phyloP scores from a whole-genome alignment of 768 basidiomycete species.

The Boletus sp. region DNA sequence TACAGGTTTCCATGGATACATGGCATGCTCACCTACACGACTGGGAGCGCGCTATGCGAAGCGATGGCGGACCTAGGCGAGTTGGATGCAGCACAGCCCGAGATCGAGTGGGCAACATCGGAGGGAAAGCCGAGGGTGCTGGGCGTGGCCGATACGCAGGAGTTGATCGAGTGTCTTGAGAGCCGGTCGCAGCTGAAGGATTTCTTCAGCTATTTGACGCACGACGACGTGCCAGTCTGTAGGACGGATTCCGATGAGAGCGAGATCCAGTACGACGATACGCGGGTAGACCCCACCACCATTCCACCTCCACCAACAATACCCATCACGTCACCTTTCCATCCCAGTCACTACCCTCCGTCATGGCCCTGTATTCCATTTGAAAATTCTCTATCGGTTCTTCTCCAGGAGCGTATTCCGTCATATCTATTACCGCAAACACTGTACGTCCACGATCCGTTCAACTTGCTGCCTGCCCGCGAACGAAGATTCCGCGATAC shows the following conservation, averaged over 20 bases:
- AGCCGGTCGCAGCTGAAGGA: not conserved
- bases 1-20: not conserved
- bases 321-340: slow-evolving; percentile 28
- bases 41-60: slow-evolving; percentile 21
- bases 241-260: not conserved
- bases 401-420: no score
- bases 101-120: slow-evolving; percentile 23
- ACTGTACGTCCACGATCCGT: slow-evolving; percentile 38
- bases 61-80: slow-evolving; percentile 16
- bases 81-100: slow-evolving; percentile 6
- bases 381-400: no score
- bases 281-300: no score
- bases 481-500: not conserved
- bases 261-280: not conserved
- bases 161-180: slow-evolving; percentile 14
- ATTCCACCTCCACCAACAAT: slow-evolving; percentile 6
- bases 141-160: slow-evolving; percentile 15
- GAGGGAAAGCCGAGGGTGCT: slow-evolving; percentile 23
- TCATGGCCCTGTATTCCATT: no score
- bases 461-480: slow-evolving; percentile 29
- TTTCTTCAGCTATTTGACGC: not conserved
- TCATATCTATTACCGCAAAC: no score
- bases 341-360: slow-evolving; percentile 6
- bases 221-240: not conserved
- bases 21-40: not conserved